Evolutionary conservation across 2,329 filamentous ascomycete species (phyloP).

Genomic region (Pseudocercospora cruenta): DNA sequence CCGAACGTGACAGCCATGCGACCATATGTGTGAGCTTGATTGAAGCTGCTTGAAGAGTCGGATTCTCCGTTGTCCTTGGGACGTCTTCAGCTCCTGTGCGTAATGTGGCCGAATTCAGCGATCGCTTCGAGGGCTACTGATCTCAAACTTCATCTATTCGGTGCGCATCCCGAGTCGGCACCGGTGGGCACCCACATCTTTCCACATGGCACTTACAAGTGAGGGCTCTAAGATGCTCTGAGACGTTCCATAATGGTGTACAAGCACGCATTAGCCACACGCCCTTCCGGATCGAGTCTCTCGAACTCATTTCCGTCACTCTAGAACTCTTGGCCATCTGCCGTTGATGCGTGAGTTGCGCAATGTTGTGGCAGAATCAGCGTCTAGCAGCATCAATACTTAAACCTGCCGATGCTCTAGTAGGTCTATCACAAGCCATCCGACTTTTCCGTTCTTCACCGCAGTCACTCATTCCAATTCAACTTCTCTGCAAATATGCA

Average conservation of each 20-base stretch:
- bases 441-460: neutral
- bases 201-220: neutral
- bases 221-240: neutral
- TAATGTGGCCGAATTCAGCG: neutral
- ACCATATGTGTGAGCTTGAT: neutral
- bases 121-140: neutral
- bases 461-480: constrained; percentile 15
- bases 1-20: neutral
- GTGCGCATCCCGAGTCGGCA: neutral
- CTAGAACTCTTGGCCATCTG: neutral
- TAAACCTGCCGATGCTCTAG: neutral
- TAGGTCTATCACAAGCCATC: neutral
- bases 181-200: no score
- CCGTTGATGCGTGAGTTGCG: neutral
- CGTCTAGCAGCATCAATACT: neutral
- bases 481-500: constrained; percentile 19
- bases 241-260: neutral
- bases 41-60: neutral
- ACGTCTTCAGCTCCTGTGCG: neutral
- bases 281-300: neutral
- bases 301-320: constrained; percentile 9
- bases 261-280: constrained; percentile 3
- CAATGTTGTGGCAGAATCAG: neutral
- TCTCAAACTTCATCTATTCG: neutral
- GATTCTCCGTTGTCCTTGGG: neutral